Evolutionary conservation across 2,329 filamentous ascomycete genomes (phyloP).

Genomic region (Microdochium paspali): DNA sequence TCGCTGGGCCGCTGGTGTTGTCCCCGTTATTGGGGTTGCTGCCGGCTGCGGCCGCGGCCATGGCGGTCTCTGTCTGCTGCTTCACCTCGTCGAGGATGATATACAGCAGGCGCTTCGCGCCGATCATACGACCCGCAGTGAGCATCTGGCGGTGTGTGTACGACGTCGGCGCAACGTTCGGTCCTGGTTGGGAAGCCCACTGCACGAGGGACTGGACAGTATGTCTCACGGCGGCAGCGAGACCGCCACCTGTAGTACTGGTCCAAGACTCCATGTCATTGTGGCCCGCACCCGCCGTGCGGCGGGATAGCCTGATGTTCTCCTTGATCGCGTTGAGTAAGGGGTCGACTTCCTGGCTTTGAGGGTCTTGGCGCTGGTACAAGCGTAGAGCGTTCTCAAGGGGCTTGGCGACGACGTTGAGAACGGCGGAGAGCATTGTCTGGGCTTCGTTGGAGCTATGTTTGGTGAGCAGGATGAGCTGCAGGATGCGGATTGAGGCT

Average conservation of each 20-base stretch:
- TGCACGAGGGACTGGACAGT: constrained; percentile 54
- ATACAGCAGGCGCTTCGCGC: constrained; percentile 49
- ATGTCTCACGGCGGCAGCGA: constrained; percentile 48
- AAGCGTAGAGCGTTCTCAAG: constrained; percentile 58
- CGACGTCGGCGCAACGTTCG: constrained; percentile 47
- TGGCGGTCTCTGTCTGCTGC: constrained; percentile 38
- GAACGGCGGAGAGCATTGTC: constrained; percentile 60
- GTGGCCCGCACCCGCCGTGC: constrained; percentile 52
- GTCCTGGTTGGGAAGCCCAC: constrained; percentile 52
- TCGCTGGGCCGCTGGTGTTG: constrained; percentile 27
- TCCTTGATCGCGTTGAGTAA: constrained; percentile 57
- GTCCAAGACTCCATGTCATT: constrained; percentile 64
- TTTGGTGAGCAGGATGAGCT: constrained; percentile 60
- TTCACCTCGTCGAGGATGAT: constrained; percentile 60
- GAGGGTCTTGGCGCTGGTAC: constrained; percentile 57
- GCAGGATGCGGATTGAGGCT: constrained; percentile 61
- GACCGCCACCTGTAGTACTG: constrained; percentile 41
- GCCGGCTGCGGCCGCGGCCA: neutral
- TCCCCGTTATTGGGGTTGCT: neutral
- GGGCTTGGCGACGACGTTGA: constrained; percentile 61
- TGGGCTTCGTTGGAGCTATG: constrained; percentile 64
- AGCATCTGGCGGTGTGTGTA: constrained; percentile 68
- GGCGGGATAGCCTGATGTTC: constrained; percentile 46
- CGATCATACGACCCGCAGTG: constrained; percentile 49
- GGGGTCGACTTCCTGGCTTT: constrained; percentile 59